Base-by-base conservation (phyloP, 2,329 filamentous ascomycete species). In the Verticillium dahliae region DNA sequence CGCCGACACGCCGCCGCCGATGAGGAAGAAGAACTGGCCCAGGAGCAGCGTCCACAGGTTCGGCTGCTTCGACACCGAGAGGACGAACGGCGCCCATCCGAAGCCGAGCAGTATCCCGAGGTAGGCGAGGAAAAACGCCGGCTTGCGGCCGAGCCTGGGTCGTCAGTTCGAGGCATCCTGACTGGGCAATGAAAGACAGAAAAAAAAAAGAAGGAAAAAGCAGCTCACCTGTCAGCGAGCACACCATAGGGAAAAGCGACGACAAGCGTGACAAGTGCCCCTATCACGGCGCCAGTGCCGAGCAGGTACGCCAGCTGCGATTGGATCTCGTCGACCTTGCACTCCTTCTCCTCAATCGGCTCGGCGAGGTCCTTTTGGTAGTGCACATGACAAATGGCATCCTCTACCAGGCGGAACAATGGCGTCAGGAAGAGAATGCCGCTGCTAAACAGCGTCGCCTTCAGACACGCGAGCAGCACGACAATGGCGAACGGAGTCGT, bases 241-340 rank as follows among this genome's bases (percentile, higher is more conserved):
- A 77, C 72, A n/a, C 77, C 76, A 37, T 76, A 79, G 1, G 78
- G 78, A 57, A 80, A 78, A 0, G 77, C 72, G 18, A 75, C 73
- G 15, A 78, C 10, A 6, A 80, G 68, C 10, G 76, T 73, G 56
- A 78, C 67, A 6, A 78, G 57, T 1, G 76, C 72, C 9, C 62
- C 67, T 3, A 71, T 63, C 27, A 79, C 70, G 11, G 63, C 55
- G 6, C 70, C 69, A 71, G 75, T 76, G 5, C 78, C 77, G 35
- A 72, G 63, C 50, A 79, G 50, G 62, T 72, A 78, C 13, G 75
- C 76, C 62, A 80, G 66, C 6, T 65, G 66, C 27, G 72, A 69
- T 68, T 80, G 78, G 7, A 80, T 72, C 62, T 73, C 71, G 34
- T 78, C 74, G 14, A 69, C 71, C 62, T 80, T 80, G 68, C 78